These are phyloP conservation scores for Populus trichocarpa DNA, from an alignment of 441 rosid species.

Conservation along the genomic window DNA sequence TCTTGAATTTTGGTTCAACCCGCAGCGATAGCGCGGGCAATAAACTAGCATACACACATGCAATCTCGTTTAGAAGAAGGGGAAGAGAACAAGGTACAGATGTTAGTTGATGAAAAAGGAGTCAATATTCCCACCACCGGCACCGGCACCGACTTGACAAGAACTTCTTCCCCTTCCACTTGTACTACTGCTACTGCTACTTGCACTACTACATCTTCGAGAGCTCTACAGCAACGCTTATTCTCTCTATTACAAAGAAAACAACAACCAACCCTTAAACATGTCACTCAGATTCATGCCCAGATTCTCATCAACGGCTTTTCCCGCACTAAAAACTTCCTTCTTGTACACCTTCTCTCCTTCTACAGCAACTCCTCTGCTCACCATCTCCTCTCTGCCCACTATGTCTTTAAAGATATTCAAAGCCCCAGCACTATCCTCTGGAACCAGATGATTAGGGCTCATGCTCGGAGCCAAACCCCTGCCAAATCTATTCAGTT, in stretches of 20 bases:
- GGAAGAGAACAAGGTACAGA: not conserved
- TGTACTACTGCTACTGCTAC: too few species aligned
- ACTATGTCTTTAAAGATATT: constrained; percentile 21
- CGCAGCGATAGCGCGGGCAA: not conserved
- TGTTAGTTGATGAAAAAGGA: not conserved
- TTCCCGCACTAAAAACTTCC: constrained; percentile 29
- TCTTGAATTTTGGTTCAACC: constrained; percentile 11
- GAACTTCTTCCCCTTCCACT: not conserved
- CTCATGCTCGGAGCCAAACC: constrained; percentile 27
- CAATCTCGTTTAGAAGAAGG: not conserved
- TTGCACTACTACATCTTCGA: constrained; percentile 6
- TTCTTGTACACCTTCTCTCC: constrained; percentile 41
- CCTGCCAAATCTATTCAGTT: constrained; percentile 29
- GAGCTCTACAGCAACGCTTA: constrained; percentile 37
- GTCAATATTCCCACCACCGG: not conserved
- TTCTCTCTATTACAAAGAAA: constrained; percentile 30
- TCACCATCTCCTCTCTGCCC: constrained; percentile 25
- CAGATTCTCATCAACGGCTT: constrained; percentile 41
- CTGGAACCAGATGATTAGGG: constrained; percentile 54
- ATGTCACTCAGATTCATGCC: constrained; percentile 39
- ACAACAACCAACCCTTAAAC: constrained; percentile 11
- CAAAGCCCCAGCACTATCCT: constrained; percentile 34
- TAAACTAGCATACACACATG: too few species aligned
- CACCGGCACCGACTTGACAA: not conserved
- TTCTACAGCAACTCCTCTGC: constrained; percentile 24